phyloP scores from a whole-genome alignment of 2,329 filamentous ascomycete species.

The Trichoderma guizhouense region DNA sequence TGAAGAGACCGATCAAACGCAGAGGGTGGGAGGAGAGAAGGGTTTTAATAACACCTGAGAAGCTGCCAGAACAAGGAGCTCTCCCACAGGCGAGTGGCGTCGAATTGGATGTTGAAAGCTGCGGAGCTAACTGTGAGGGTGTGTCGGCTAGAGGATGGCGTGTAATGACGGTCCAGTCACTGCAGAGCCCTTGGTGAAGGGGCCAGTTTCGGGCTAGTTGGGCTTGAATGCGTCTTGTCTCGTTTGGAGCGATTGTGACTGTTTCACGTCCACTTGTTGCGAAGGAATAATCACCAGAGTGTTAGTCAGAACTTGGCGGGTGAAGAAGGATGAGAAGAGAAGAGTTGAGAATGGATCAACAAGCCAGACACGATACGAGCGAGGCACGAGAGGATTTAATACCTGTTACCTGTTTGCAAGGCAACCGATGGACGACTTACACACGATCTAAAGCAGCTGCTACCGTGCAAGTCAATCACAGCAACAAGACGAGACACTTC shows the following conservation, averaged over 20 bases:
- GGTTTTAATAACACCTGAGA: conserved; percentile 1
- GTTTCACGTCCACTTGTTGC: background rate
- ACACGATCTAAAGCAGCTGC: background rate
- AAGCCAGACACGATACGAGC: background rate
- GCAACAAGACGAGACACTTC: background rate
- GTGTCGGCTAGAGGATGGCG: conserved; percentile 12
- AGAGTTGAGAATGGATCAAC: background rate
- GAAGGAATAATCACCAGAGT: background rate
- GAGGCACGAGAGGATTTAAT: background rate
- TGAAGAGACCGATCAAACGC: background rate
- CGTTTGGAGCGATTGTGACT: background rate
- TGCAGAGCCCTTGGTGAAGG: conserved; percentile 7
- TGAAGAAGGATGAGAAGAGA: background rate
- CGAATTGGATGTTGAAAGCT: conserved; percentile 6
- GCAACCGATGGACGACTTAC: background rate
- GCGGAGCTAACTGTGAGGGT: conserved; percentile 1
- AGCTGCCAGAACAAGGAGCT: background rate
- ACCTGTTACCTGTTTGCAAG: background rate
- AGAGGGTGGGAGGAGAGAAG: background rate
- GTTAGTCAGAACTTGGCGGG: background rate
- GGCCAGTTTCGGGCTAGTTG: conserved; percentile 7
- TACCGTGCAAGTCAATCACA: background rate
- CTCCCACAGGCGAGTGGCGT: conserved; percentile 1
- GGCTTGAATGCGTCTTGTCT: conserved; percentile 11
- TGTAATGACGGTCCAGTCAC: conserved; percentile 16